Base-by-base conservation (phyloP, 345 rosid species). In the Anastatica hierochuntica region DNA sequence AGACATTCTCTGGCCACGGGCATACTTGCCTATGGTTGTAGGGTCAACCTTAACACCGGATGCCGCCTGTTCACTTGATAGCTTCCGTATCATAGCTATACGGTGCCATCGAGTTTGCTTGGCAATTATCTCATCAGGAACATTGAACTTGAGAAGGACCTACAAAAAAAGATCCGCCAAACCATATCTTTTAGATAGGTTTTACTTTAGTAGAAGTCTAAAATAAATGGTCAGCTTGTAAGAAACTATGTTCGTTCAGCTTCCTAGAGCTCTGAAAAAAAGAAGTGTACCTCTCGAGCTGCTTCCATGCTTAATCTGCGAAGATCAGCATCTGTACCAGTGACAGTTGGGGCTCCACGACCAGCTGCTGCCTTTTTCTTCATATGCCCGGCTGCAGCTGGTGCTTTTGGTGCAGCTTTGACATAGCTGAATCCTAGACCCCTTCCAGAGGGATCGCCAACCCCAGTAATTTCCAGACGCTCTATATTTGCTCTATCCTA, bases 291-390 rank as follows among this genome's bases (percentile, higher is more conserved):
- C 90, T 88, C 98, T 49, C 98, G 77, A 63, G 97, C 98, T 64
- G 97, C 98, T 72, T 92, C 98, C 98, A 92, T 88, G 74, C 97
- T 92, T 72, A 92, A 68, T 72, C 98, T 79, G 43, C 97, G 98
- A 53, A 92, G 83, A 71, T 92, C 98, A 60, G 98, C 96, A 85
- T 92, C 98, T 48, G 98, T 88, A 43, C 98, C 97, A 50, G 98
- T 88, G 26, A 92, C 95, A 30, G 86, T 82, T 58, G 98, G 71
- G 63, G 86, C 90, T 63, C 92, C 96, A 53, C 90, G 84, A 71
- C 72, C 67, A 34, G 86, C 85, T 43, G 88, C 94, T 59, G 88
- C 79, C 56, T 92, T 92, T 74, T 83, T 92, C 72, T 83, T 92
- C 45, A 68, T 52, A 68, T 75, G 60, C 59, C 95, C 82, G 49